Conservation (phyloP, 2,329 filamentous ascomycete genomes). For the Aspergillus pseudoviridinutans region DNA sequence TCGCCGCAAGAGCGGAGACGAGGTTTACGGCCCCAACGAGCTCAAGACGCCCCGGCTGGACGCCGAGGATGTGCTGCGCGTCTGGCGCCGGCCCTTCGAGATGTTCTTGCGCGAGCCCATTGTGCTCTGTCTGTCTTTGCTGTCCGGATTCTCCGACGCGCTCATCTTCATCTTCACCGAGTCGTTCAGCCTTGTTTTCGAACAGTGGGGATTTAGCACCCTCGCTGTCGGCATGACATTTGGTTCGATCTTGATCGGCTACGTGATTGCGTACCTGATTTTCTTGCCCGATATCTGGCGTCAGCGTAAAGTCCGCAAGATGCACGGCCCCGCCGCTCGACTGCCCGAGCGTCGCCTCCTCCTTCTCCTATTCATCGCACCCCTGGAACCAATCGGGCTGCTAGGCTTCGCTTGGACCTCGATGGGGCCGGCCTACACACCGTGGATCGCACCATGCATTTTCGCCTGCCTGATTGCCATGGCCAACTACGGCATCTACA, state of each 20-base stretch:
- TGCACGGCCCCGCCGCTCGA: conserved; percentile 55
- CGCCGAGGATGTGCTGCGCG: conserved; percentile 55
- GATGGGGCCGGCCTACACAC: conserved; percentile 49
- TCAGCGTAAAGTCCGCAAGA: conserved; percentile 46
- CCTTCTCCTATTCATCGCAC: conserved; percentile 58
- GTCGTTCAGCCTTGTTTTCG: conserved; percentile 57
- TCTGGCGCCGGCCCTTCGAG: conserved; percentile 59
- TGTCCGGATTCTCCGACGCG: conserved; percentile 62
- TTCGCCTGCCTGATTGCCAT: conserved; percentile 59
- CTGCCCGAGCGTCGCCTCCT: conserved; percentile 53
- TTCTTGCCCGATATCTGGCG: conserved; percentile 55
- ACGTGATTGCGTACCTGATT: conserved; percentile 55
- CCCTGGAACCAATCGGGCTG: conserved; percentile 57
- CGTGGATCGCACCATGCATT: conserved; percentile 61
- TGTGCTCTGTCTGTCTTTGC: conserved; percentile 56
- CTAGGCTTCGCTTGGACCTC: conserved; percentile 61
- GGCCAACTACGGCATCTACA: conserved; percentile 61
- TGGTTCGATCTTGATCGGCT: conserved; percentile 55
- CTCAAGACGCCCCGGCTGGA: conserved; percentile 56
- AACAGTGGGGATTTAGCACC: conserved; percentile 55
- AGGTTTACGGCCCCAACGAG: conserved; percentile 70
- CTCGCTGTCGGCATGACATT: conserved; percentile 51
- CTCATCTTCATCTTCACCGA: conserved; percentile 66
- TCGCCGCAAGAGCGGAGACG: conserved; percentile 59
- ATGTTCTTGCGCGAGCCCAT: conserved; percentile 66